These are phyloP conservation scores for Diatrype stigma DNA, from an alignment of 2,329 filamentous ascomycete species.

Conservation along the genomic window DNA sequence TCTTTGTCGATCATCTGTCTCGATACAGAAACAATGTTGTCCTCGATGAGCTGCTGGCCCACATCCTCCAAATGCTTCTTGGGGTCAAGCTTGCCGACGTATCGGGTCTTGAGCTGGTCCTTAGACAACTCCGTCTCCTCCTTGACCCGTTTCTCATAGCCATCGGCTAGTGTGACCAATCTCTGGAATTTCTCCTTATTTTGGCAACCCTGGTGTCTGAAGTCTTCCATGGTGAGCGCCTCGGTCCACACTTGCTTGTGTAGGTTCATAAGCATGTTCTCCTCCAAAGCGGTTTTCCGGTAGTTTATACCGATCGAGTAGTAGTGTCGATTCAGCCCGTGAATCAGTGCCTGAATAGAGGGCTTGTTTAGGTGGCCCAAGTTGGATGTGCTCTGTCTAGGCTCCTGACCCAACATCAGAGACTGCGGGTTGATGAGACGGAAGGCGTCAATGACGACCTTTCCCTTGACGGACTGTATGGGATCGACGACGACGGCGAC, in stretches of 20 bases:
- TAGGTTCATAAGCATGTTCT: conserved; percentile 99
- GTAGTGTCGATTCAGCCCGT: conserved; percentile 97
- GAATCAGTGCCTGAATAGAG: conserved; percentile 98
- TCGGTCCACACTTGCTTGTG: conserved; percentile 99
- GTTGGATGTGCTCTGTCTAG: conserved; percentile 95
- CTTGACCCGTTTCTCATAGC: conserved; percentile 98
- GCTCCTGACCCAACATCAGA: conserved; percentile 96
- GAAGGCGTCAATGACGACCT: conserved; percentile 99
- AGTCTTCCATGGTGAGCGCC: conserved; percentile 94
- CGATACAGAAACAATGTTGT: conserved; percentile 98
- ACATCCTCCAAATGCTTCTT: conserved; percentile 99
- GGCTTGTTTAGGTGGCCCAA: conserved; percentile 98
- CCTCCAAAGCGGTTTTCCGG: conserved; percentile 92
- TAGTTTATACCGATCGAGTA: conserved; percentile 99
- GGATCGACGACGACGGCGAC: conserved; percentile 98
- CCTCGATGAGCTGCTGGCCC: conserved; percentile 93
- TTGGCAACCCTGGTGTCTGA: conserved; percentile 74
- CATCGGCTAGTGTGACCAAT: conserved; percentile 84
- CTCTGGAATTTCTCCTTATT: conserved; percentile 87
- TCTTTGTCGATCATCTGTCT: conserved; percentile 99
- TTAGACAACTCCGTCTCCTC: conserved; percentile 97
- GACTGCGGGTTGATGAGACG: conserved; percentile 97
- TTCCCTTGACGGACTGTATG: conserved; percentile 98
- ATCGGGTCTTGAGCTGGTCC: conserved; percentile 97
- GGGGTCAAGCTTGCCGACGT: conserved; percentile 96